Evolutionary conservation across 2,329 filamentous ascomycete genomes (phyloP), one percentile per base, ranked within the genome.

Genomic region (Diaporthe amygdali): DNA sequence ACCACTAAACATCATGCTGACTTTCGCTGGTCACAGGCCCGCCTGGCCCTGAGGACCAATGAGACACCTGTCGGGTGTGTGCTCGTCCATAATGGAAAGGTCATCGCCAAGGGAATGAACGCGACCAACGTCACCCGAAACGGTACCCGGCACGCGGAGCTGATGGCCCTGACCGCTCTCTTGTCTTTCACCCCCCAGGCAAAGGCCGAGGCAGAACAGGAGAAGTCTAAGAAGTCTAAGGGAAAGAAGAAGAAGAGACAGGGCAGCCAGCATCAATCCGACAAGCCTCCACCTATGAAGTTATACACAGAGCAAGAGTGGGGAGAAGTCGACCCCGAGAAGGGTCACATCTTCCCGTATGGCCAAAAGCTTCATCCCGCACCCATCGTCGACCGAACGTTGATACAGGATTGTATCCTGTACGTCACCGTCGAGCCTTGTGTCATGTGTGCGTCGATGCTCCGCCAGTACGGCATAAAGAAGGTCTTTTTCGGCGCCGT

Each of bases 391-490:
- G 88, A 92, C 67, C 88, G 90, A 41, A 88, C 87, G 15, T 89
- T 96, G 74, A 86, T 98, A 75, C 86, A 85, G 47, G 89, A 95
- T 74, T 88, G 88, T 76, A 93, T 91, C 12, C 89, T 99, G 66
- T 99, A 99, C 81, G 96, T 99, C 61, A 99, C 96, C 0, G 96
- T 99, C 68, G 97, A 99, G 83, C 96, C 96, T 5, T 99, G 96
- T 81, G 94, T 99, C 84, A 99, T 99, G 96, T 99, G 96, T 80
- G 96, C 96, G 15, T 97, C 95, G 8, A 90, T 97, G 67, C 88
- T 99, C 64, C 91, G 95, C 66, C 97, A 99, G 82, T 92, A 97
- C 74, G 90, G 91, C 17, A 95, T 99, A 81, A 90, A 93, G 73
- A 93, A 92, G 75, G 96, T 99, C 39, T 98, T 96, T 81, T 99